These are phyloP conservation scores for Citrullus amarus DNA, from an alignment of 306 rosid genomes.

Conservation along the genomic window DNA sequence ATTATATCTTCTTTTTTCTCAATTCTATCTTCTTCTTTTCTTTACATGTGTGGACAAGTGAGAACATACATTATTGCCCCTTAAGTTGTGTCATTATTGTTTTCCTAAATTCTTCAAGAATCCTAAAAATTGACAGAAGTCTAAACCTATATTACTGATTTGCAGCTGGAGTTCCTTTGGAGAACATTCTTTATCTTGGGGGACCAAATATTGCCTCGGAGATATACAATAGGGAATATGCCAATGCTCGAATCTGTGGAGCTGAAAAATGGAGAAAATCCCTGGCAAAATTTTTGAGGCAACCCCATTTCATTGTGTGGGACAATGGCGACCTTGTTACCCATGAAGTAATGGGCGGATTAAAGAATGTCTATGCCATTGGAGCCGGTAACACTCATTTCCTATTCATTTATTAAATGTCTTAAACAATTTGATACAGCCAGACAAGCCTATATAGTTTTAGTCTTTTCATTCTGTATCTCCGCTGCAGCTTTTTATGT, in stretches of 20 bases:
- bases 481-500: neutral
- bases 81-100: neutral
- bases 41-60: neutral
- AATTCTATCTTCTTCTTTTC: neutral
- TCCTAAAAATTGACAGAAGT: neutral
- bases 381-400: conserved; percentile 69
- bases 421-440: neutral
- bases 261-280: conserved; percentile 91
- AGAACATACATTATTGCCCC: neutral
- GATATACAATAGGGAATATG: conserved; percentile 87
- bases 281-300: conserved; percentile 79
- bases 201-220: conserved; percentile 97
- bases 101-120: neutral
- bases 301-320: conserved; percentile 87
- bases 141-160: conserved; percentile 5
- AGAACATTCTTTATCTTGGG: conserved; percentile 88
- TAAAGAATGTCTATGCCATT: conserved; percentile 92
- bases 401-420: neutral
- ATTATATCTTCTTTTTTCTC: neutral
- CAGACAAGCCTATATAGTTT: neutral
- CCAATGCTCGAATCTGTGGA: conserved; percentile 94
- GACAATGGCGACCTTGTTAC: conserved; percentile 94
- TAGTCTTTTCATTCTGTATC: neutral
- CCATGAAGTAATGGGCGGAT: conserved; percentile 97
- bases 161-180: conserved; percentile 77